These are phyloP conservation scores for Suhomyces sp. DNA, from an alignment of 805 yeast species.

Conservation along the genomic window DNA sequence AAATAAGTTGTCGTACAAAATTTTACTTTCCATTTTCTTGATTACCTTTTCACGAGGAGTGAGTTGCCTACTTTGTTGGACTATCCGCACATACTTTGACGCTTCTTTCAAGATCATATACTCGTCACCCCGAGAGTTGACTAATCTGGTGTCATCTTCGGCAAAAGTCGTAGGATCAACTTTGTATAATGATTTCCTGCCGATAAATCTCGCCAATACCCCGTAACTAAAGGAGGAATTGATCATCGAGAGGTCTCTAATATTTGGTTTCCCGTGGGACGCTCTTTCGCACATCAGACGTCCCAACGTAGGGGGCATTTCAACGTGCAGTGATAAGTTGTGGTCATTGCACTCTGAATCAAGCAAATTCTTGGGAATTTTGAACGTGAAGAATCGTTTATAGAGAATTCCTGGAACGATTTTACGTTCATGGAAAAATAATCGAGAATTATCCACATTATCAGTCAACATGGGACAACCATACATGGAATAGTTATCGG, in stretches of 20 bases:
- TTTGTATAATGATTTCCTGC: conserved; percentile 34
- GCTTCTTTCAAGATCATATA: conserved; percentile 37
- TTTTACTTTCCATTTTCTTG: conserved; percentile 18
- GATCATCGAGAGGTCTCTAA: conserved; percentile 29
- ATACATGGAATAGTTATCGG: conserved; percentile 18
- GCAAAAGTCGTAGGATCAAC: conserved; percentile 14
- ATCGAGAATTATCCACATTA: conserved; percentile 25
- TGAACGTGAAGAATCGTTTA: conserved; percentile 43
- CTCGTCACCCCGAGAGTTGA: conserved; percentile 39
- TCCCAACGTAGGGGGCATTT: conserved; percentile 39
- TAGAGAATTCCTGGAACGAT: conserved; percentile 24
- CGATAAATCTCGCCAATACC: conserved; percentile 38
- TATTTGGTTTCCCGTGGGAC: neutral
- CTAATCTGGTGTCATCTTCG: conserved; percentile 22
- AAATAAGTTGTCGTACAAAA: conserved; percentile 24
- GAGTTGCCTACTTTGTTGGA: conserved; percentile 18
- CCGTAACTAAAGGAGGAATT: conserved; percentile 31
- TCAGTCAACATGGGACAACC: conserved; percentile 21
- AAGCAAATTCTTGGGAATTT: conserved; percentile 35
- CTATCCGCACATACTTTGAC: conserved; percentile 24
- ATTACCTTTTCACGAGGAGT: conserved; percentile 17
- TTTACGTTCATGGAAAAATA: conserved; percentile 15
- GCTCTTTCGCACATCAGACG: conserved; percentile 7
- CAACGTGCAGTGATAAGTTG: conserved; percentile 29
- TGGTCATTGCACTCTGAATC: conserved; percentile 39